Evolutionary conservation across 2,329 filamentous ascomycete genomes (phyloP), one percentile per base, ranked within the genome.

Genomic region (Ceratocystis colombiana): DNA sequence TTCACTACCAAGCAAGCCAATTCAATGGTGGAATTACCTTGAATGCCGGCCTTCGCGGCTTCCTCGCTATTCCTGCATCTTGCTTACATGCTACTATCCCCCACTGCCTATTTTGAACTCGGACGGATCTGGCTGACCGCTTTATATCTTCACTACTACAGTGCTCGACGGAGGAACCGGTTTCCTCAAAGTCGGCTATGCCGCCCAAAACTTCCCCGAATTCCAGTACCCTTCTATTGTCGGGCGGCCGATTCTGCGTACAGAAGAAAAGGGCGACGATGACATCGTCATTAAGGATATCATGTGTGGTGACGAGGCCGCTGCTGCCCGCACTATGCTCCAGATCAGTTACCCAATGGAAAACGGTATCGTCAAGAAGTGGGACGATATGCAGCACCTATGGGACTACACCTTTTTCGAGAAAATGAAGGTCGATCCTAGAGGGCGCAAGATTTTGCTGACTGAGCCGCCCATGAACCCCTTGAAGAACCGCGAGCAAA

Each of bases 331-430:
- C 73, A 96, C 89, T 69, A 96, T 96, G 91, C 86, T 99, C 69
- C 94, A 99, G 77, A 95, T 99, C 74, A 96, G 88, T 77, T 99
- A 99, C 76, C 94, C 94, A 72, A 99, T 99, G 94, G 94, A 99
- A 78, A 99, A 99, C 76, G 94, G 94, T 73, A 97, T 99, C 73
- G 91, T 99, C 71, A 97, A 96, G 84, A 92, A 91, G 75, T 99
- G 94, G 94, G 94, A 99, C 72, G 94, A 99, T 77, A 99, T 99
- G 94, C 90, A 96, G 80, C 93, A 97, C 75, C 86, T 99, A 66
- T 99, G 94, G 94, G 93, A 99, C 79, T 97, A 95, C 77, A 99
- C 94, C 28, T 99, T 99, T 77, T 88, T 84, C 77, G 93, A 99
- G 76, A 97, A 97, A 84, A 89, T 99, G 84, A 86, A 91, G 77